These are phyloP conservation scores for Blepharisma japonicum DNA, from an alignment of 73 alveolate genomes.

Conservation along the genomic window DNA sequence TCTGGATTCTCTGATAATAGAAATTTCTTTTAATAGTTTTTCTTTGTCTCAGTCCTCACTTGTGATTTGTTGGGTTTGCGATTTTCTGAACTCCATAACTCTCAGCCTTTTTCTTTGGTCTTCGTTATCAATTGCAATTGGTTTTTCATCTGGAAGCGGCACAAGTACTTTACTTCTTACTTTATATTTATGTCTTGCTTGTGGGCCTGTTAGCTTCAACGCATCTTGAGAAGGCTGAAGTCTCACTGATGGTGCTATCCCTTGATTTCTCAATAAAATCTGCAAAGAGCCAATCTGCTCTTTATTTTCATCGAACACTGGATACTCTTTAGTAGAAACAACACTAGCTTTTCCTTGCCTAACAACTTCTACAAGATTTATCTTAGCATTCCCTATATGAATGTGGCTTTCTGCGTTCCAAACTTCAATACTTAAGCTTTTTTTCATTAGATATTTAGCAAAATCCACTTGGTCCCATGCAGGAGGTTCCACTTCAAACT, in stretches of 20 bases:
- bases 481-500: not conserved
- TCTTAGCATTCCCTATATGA: constrained; percentile 47
- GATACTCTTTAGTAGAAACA: constrained; percentile 10
- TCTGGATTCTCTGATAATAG: constrained; percentile 4
- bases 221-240: constrained; percentile 18
- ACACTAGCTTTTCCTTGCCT: constrained; percentile 42
- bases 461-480: constrained; percentile 32
- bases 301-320: not conserved
- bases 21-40: constrained; percentile 19
- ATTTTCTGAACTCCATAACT: constrained; percentile 23
- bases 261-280: constrained; percentile 8
- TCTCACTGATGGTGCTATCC: not conserved
- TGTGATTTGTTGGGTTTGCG: not conserved
- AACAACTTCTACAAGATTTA: constrained; percentile 47
- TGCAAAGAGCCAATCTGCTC: constrained; percentile 11
- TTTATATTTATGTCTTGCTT: constrained; percentile 16
- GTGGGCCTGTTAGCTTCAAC: not conserved
- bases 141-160: not conserved
- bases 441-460: constrained; percentile 38
- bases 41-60: constrained; percentile 28
- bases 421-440: constrained; percentile 43
- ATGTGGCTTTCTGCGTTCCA: constrained; percentile 59
- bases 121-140: constrained; percentile 22
- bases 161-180: not conserved
- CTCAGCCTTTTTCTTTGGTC: constrained; percentile 21